Base-by-base conservation (phyloP, 148 eudicot genomes). In the Dianthus caryophyllus region DNA sequence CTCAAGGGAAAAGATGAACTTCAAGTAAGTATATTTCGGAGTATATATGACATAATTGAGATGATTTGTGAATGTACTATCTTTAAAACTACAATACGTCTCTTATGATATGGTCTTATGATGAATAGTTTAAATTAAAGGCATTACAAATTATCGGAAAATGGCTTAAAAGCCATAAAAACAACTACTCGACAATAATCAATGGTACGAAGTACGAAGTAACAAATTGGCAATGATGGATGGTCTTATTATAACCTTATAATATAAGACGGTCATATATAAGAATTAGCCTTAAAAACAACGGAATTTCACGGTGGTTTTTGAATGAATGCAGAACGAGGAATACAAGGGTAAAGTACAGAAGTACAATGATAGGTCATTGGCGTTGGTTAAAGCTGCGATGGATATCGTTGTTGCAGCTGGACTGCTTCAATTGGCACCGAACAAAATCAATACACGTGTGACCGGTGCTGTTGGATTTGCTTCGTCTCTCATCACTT, bases 391-490 rank as follows among this genome's bases (percentile, higher is more conserved):
- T 73, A 90, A 91, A 82, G 79, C 91, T 39, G 80, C 78, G 53
- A 63, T 88, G 81, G 99, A 94, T 79, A 67, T 88, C 47, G 96
- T 84, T 71, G 99, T 94, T 76, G 97, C 99, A 4, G 87, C 78
- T 48, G 99, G 99, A 57, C 74, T 94, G 73, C 93, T 94, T 72
- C 97, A 88, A 75, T 64, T 90, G 77, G 88, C 96, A 65, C 99
- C 99, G 64, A 84, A 88, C 80, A 90, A 86, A 78, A 76, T 94
- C 74, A 90, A 83, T 64, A 93, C 99, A 13, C 99, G 97, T 69
- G 96, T 90, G 61, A 86, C 96, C 10, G 99, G 99, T 69, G 99
- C 93, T 39, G 72, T 90, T 49, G 97, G 99, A 71, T 88, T 94
- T 50, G 79, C 75, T 29, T 83, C 76, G 62, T 90, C 99, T 61